A percentile compares a stretch with the other conserved stretches of the same genome.
Conservation (phyloP, 768 basidiomycete species). For the Daedalea quercina region DNA sequence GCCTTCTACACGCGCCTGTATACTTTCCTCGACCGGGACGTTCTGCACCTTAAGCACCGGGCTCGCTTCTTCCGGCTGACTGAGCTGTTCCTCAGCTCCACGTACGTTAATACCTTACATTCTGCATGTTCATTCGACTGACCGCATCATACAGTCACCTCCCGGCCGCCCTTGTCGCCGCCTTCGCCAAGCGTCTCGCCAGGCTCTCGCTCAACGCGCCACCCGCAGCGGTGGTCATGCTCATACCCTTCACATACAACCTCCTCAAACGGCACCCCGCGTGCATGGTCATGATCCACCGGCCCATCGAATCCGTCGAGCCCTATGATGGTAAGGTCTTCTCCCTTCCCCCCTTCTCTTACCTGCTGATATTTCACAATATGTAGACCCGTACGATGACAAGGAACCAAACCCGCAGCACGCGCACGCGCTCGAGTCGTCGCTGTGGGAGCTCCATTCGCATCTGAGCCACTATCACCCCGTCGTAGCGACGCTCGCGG, state of each 20-base stretch:
- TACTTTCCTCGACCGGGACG: constrained; percentile 77
- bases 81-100: constrained; percentile 87
- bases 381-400: constrained; percentile 61
- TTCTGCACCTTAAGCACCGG: constrained; percentile 88
- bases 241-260: constrained; percentile 93
- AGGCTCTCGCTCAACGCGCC: constrained; percentile 80
- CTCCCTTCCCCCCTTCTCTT: constrained; percentile 1
- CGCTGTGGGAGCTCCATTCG: constrained; percentile 86
- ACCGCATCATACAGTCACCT: constrained; percentile 55
- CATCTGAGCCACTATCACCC: constrained; percentile 81
- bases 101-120: constrained; percentile 43
- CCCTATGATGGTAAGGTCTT: constrained; percentile 11
- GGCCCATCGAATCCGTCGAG: constrained; percentile 28
- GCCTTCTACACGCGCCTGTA: constrained; percentile 92
- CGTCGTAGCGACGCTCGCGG: constrained; percentile 78
- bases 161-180: constrained; percentile 85
- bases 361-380: neutral
- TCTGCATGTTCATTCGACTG: neutral
- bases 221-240: constrained; percentile 84
- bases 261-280: constrained; percentile 87
- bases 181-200: constrained; percentile 89
- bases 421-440: constrained; percentile 79
- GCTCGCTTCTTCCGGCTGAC: constrained; percentile 92
- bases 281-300: constrained; percentile 91
- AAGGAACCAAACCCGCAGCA: constrained; percentile 65